A percentile compares a stretch with the other conserved stretches of the same genome.
Evolutionary conservation across 2,329 filamentous ascomycete species (phyloP).

Genomic region (Fusarium albosuccineum): DNA sequence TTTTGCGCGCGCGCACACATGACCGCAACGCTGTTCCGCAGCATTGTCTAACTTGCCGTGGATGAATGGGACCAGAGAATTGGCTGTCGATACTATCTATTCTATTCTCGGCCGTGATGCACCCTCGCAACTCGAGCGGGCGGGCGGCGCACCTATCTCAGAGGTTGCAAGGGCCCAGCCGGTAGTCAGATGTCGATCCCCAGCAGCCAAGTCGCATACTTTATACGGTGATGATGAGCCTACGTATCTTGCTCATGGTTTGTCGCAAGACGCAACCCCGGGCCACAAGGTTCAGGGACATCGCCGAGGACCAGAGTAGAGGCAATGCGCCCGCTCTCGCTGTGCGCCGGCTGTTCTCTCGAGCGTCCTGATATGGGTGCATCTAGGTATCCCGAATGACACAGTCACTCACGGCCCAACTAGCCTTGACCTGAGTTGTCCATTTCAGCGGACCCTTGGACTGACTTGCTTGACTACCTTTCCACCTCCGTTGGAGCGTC

Average conservation of each 20-base stretch:
- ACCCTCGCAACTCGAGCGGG: constrained; percentile 32
- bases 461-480: constrained; percentile 27
- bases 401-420: background rate
- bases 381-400: too few relatives aligned
- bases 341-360: background rate
- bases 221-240: constrained; percentile 40
- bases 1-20: constrained; percentile 31
- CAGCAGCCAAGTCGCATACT: constrained; percentile 40
- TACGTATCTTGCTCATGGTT: constrained; percentile 29
- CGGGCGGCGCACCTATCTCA: constrained; percentile 32
- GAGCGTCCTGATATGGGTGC: constrained; percentile 5
- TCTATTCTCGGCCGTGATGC: constrained; percentile 9
- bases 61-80: constrained; percentile 7
- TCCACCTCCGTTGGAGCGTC: constrained; percentile 33
- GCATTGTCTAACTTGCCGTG: background rate
- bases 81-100: constrained; percentile 6
- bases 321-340: constrained; percentile 28
- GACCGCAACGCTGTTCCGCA: background rate
- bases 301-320: constrained; percentile 8
- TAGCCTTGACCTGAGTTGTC: constrained; percentile 26
- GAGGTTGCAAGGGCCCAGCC: constrained; percentile 32
- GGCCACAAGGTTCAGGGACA: constrained; percentile 24
- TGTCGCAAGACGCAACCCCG: constrained; percentile 33
- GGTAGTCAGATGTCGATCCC: constrained; percentile 39
- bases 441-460: constrained; percentile 38